Conservation (phyloP, 352 stramenopile genomes). For the Saprolegnia parasitica region DNA sequence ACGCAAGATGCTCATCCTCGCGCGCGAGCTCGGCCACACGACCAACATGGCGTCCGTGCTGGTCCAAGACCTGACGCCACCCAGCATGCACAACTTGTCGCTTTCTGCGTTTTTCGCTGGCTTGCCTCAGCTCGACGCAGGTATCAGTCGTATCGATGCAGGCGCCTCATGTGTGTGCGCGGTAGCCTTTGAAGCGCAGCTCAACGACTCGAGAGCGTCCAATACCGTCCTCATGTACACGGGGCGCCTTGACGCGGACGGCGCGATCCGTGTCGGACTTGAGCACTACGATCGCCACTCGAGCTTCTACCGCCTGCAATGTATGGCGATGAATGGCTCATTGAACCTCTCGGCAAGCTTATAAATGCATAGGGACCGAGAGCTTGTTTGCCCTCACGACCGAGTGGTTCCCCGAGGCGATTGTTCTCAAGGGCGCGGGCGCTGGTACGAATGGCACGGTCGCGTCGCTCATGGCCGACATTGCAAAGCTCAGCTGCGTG, state of each 20-base stretch:
- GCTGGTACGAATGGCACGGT: constrained; percentile 23
- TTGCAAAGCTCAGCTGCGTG: constrained; percentile 20
- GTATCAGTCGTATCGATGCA: neutral
- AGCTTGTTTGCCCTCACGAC: constrained; percentile 19
- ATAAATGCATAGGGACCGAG: constrained; percentile 15
- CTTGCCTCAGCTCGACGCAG: constrained; percentile 1
- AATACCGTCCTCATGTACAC: constrained; percentile 8
- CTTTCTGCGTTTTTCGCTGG: constrained; percentile 6
- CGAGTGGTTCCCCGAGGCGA: constrained; percentile 7
- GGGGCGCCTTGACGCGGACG: neutral
- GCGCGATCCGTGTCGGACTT: neutral
- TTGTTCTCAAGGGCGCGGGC: neutral
- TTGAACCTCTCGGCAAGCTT: neutral
- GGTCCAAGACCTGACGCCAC: constrained; percentile 6
- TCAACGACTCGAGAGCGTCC: neutral
- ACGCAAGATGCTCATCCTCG: constrained; percentile 13
- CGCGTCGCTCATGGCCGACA: constrained; percentile 23
- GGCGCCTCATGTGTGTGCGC: neutral
- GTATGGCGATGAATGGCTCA: neutral
- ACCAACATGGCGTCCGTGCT: neutral
- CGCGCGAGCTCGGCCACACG: neutral
- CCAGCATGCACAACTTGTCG: neutral
- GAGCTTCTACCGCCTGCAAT: neutral
- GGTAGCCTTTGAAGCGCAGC: constrained; percentile 1
- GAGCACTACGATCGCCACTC: neutral